phyloP scores from a whole-genome alignment of 1,284 basidiomycete genomes.

The Stereum hirsutum region DNA sequence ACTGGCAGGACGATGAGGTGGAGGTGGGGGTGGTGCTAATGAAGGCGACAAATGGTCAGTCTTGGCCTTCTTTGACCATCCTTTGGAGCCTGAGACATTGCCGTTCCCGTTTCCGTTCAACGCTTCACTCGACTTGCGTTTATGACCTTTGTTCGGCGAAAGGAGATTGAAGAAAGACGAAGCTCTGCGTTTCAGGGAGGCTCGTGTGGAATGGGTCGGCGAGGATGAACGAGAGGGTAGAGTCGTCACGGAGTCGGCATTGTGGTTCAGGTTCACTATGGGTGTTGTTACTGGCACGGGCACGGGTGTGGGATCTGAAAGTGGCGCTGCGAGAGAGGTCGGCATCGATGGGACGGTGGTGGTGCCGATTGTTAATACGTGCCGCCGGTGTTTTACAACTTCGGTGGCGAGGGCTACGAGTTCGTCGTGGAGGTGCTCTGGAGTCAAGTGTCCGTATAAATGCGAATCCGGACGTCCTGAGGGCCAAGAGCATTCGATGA shows the following conservation, averaged over 20 bases:
- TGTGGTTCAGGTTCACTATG: conserved; percentile 1
- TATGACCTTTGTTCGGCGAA: too few species aligned
- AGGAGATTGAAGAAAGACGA: too few species aligned
- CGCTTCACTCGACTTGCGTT: too few species aligned
- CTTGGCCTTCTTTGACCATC: neutral
- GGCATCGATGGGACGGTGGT: too few species aligned
- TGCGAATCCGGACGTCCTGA: conserved; percentile 46
- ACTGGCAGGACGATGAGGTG: conserved; percentile 30
- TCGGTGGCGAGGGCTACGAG: conserved; percentile 54
- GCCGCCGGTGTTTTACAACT: conserved; percentile 37
- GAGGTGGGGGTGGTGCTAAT: neutral
- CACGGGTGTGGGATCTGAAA: too few species aligned
- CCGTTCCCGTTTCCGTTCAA: neutral
- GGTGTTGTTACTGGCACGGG: too few species aligned
- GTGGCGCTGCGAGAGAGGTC: neutral
- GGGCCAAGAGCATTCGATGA: conserved; percentile 82
- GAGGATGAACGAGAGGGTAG: too few species aligned
- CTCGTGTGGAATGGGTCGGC: too few species aligned
- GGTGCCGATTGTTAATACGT: too few species aligned
- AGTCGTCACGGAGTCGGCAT: neutral
- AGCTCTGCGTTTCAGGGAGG: too few species aligned
- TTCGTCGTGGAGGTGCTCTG: conserved; percentile 63
- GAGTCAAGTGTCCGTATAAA: conserved; percentile 73
- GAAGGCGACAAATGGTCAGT: neutral
- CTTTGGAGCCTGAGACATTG: neutral